These are phyloP conservation scores for Diaporthe capsici DNA, from an alignment of 2,329 filamentous ascomycete species.

Conservation along the genomic window DNA sequence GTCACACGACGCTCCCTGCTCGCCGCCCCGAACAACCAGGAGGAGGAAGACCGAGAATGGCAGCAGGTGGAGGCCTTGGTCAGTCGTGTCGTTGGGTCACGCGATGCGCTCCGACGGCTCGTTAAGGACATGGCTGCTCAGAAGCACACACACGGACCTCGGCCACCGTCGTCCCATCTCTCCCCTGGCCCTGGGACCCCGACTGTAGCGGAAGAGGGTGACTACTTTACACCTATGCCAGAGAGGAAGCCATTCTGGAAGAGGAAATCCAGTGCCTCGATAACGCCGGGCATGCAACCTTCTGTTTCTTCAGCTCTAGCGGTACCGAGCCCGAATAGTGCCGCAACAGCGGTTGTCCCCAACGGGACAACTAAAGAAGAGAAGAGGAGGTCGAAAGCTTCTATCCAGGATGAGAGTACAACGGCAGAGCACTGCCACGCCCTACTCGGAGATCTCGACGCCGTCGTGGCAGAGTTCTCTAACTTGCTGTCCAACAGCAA, in stretches of 20 bases:
- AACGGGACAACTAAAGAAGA: conserved; percentile 45
- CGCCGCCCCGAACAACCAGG: conserved; percentile 51
- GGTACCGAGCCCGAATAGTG: conserved; percentile 57
- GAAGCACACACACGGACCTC: conserved; percentile 62
- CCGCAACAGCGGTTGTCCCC: conserved; percentile 44
- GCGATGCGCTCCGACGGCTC: conserved; percentile 88
- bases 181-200: conserved; percentile 58
- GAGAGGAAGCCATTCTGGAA: conserved; percentile 92
- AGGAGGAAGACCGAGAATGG: conserved; percentile 86
- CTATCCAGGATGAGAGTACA: conserved; percentile 70
- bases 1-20: conserved; percentile 45
- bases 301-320: conserved; percentile 56
- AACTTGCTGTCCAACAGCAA: conserved; percentile 84
- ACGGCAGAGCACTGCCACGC: conserved; percentile 87
- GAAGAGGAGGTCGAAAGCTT: conserved; percentile 55
- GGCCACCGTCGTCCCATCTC: conserved; percentile 55
- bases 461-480: conserved; percentile 86
- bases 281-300: conserved; percentile 58
- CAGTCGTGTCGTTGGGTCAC: conserved; percentile 86
- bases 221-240: conserved; percentile 64
- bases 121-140: conserved; percentile 84
- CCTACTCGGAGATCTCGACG: conserved; percentile 87
- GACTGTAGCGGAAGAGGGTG: conserved; percentile 61
- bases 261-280: conserved; percentile 78
- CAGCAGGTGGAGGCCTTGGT: conserved; percentile 87